A percentile compares a stretch with the other conserved stretches of the same genome.
Conservation (phyloP, 306 rosid species). For the Begonia loranthoides region DNA sequence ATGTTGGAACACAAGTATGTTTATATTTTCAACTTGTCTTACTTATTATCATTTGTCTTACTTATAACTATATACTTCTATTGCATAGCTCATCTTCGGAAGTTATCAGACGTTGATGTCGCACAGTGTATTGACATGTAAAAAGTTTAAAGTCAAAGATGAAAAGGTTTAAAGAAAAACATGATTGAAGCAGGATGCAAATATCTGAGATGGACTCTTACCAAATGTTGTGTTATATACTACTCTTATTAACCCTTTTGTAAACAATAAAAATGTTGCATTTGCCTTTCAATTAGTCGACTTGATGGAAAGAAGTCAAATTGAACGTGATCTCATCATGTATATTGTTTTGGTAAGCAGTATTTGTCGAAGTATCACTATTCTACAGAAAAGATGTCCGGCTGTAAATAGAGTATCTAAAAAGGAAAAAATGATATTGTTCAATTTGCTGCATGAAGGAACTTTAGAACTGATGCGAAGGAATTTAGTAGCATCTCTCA, state of each 20-base stretch:
- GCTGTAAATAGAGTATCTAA: constrained; percentile 1
- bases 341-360: constrained; percentile 19
- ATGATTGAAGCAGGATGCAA: too few relatives aligned
- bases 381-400: constrained; percentile 1
- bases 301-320: constrained; percentile 16
- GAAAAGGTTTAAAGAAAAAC: too few relatives aligned
- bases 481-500: constrained; percentile 1
- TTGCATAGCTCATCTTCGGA: too few relatives aligned
- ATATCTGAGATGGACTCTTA: too few relatives aligned
- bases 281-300: constrained; percentile 26
- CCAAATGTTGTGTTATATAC: constrained; percentile 28
- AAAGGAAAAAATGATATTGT: constrained; percentile 16
- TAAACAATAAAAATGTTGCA: constrained; percentile 19
- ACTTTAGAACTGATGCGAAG: constrained; percentile 6
- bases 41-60: too few relatives aligned
- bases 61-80: too few relatives aligned
- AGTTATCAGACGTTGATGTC: too few relatives aligned
- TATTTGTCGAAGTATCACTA: constrained; percentile 13
- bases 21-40: too few relatives aligned
- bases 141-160: too few relatives aligned
- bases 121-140: too few relatives aligned
- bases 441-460: constrained; percentile 14
- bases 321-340: constrained; percentile 16
- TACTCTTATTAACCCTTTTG: constrained; percentile 20
- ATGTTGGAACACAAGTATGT: too few relatives aligned